A percentile compares a stretch with the other conserved stretches of the same genome.
Conservation (phyloP, 2,329 filamentous ascomycete species). For the Monilinia fructigena region DNA sequence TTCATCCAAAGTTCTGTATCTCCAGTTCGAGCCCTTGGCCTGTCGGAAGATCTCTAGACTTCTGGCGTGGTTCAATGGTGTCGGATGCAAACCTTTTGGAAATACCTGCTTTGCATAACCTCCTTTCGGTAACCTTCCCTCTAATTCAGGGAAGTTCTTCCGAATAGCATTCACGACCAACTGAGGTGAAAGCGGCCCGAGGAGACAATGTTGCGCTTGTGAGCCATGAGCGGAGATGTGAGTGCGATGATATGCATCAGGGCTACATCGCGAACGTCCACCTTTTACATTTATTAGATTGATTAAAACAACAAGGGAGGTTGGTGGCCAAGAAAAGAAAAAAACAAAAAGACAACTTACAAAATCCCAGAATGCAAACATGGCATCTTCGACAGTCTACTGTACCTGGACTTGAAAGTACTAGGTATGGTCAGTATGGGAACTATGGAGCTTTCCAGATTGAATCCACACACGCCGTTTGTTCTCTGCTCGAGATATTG, state of each 20-base stretch:
- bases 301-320: neutral
- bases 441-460: no score
- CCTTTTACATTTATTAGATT: constrained; percentile 4
- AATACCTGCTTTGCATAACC: constrained; percentile 40
- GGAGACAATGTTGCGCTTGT: constrained; percentile 58
- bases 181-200: constrained; percentile 58
- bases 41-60: constrained; percentile 26
- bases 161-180: constrained; percentile 54
- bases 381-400: constrained; percentile 24
- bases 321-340: neutral
- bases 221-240: constrained; percentile 53
- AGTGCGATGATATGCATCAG: constrained; percentile 58
- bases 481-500: no score
- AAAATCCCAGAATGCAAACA: constrained; percentile 28
- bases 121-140: constrained; percentile 45
- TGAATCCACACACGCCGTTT: no score
- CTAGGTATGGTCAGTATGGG: no score
- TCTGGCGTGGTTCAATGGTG: constrained; percentile 32
- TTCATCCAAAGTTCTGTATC: constrained; percentile 36
- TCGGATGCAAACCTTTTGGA: constrained; percentile 31
- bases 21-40: constrained; percentile 26
- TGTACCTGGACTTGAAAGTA: no score
- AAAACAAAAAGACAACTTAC: constrained; percentile 44
- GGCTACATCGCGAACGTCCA: constrained; percentile 58
- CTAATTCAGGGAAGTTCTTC: constrained; percentile 52